These are phyloP conservation scores for Colletotrichum paranaense DNA, from an alignment of 2,329 filamentous ascomycete species.

Conservation along the genomic window DNA sequence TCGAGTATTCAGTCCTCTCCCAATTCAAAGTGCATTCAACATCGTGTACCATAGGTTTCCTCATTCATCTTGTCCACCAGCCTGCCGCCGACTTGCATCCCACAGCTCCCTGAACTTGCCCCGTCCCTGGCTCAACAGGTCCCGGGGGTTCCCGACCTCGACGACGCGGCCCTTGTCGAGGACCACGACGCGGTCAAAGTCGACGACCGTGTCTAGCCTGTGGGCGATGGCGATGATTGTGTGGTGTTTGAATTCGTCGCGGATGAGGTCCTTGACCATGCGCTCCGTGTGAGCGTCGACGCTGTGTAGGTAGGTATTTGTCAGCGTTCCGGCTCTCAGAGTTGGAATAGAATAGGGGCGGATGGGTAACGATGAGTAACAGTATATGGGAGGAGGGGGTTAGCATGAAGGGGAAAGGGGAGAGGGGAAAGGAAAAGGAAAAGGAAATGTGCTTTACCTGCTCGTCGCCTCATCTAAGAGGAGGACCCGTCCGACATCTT, in stretches of 20 bases:
- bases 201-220: slow-evolving; percentile 56
- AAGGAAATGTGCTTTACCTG: slow-evolving; percentile 38
- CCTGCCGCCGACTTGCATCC: slow-evolving; percentile 15
- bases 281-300: slow-evolving; percentile 48
- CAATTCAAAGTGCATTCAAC: not conserved
- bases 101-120: slow-evolving; percentile 28
- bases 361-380: no score
- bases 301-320: slow-evolving; percentile 31
- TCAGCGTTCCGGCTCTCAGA: not conserved
- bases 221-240: slow-evolving; percentile 64
- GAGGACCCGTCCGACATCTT: slow-evolving; percentile 50
- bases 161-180: slow-evolving; percentile 34
- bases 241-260: slow-evolving; percentile 49
- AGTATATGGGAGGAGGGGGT: no score
- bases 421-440: not conserved
- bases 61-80: not conserved
- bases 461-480: slow-evolving; percentile 55
- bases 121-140: slow-evolving; percentile 12
- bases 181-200: slow-evolving; percentile 40
- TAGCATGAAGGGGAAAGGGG: no score
- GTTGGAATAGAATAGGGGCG: no score
- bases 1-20: no score
- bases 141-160: slow-evolving; percentile 26
- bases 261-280: slow-evolving; percentile 45
- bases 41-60: not conserved